Percentiles rank a stretch among this genome's conserved stretches.
Evolutionary conservation across 139 green algal species (phyloP).

Genomic region (Tetradesmus lagerheimii): DNA sequence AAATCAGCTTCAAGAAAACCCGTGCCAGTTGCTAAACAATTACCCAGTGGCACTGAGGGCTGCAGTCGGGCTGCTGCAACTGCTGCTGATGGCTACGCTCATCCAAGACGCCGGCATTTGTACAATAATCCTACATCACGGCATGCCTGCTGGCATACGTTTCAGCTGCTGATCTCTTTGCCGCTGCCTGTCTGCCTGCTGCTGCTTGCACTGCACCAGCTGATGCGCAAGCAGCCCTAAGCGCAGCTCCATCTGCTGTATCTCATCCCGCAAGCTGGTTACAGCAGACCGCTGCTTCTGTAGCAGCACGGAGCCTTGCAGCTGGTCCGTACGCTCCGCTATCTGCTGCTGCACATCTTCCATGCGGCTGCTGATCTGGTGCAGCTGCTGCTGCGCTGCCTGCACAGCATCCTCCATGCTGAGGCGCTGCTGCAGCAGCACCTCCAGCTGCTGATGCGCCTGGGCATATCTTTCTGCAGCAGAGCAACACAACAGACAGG

Average conservation of each 20-base stretch:
- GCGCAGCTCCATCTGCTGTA: conserved; percentile 57
- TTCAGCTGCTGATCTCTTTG: not conserved
- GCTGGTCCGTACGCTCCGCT: conserved; percentile 42
- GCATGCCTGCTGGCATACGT: not conserved
- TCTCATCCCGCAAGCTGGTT: conserved; percentile 46
- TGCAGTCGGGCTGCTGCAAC: too few relatives aligned
- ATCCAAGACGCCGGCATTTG: too few relatives aligned
- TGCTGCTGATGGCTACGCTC: too few relatives aligned
- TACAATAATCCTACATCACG: too few relatives aligned
- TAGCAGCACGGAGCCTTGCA: conserved; percentile 62
- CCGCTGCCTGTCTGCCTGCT: not conserved
- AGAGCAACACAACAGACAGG: conserved; percentile 4
- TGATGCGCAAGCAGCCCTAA: conserved; percentile 53
- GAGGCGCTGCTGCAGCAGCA: not conserved
- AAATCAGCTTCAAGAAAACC: too few relatives aligned
- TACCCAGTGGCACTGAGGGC: too few relatives aligned
- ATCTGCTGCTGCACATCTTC: conserved; percentile 39
- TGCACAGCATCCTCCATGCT: not conserved
- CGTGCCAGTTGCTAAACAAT: too few relatives aligned
- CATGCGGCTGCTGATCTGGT: not conserved
- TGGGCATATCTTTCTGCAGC: not conserved
- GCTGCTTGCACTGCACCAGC: conserved; percentile 32
- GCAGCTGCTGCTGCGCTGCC: conserved; percentile 19
- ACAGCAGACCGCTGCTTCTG: conserved; percentile 61
- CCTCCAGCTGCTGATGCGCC: not conserved